Evolutionary conservation across 176 grass and related monocot genomes (phyloP).

Genomic region (Musa troglodytarum): DNA sequence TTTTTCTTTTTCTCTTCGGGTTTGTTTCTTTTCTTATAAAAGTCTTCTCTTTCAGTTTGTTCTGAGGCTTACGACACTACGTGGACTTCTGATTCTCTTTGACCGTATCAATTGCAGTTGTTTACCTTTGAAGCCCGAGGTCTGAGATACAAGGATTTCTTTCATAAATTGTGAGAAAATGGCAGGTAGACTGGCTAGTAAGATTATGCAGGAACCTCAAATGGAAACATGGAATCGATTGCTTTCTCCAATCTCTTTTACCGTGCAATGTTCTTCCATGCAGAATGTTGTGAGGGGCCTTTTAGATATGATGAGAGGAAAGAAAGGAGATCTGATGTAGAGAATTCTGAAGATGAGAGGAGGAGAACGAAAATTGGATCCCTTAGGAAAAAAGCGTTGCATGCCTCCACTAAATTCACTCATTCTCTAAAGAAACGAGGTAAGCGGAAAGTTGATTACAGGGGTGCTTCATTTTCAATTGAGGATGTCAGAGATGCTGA

Average conservation of each 20-base stretch:
- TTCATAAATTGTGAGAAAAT: not conserved
- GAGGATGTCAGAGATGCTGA: conserved; percentile 89
- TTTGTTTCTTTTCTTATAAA: not conserved
- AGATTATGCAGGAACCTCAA: not conserved
- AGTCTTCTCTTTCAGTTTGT: not conserved
- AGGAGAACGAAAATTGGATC: conserved; percentile 86
- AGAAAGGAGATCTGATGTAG: conserved; percentile 44
- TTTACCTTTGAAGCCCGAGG: not conserved
- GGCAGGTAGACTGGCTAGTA: not conserved
- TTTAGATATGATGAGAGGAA: conserved; percentile 54
- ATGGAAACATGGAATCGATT: not conserved
- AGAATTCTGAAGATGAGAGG: conserved; percentile 91
- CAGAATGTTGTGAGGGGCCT: conserved; percentile 57
- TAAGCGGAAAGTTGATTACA: conserved; percentile 70
- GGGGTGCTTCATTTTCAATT: conserved; percentile 79
- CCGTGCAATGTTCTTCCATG: conserved; percentile 15
- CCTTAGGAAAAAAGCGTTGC: conserved; percentile 73
- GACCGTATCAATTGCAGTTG: not conserved
- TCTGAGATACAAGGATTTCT: not conserved
- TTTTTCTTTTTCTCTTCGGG: not conserved
- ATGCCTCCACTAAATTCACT: conserved; percentile 72
- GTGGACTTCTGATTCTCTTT: not conserved
- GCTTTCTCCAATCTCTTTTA: not conserved
- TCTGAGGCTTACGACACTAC: not conserved
- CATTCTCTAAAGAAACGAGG: conserved; percentile 91